phyloP scores from a whole-genome alignment of 768 basidiomycete species.

The Hericium erinaceus region DNA sequence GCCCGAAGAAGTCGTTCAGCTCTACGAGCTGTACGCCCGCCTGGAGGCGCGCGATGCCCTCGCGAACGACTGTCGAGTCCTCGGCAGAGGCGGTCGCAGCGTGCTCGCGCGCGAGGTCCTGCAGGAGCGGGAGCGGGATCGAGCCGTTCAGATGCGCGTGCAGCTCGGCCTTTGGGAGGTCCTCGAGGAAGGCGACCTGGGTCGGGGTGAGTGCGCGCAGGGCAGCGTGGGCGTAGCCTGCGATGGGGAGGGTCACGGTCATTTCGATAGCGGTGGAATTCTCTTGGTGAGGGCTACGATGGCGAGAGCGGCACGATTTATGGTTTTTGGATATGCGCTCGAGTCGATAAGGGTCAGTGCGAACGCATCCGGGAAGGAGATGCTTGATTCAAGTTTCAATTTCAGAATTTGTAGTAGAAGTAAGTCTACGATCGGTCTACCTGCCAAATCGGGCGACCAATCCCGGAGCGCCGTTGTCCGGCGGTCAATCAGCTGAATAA shows the following conservation, averaged over 20 bases:
- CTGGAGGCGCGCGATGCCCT: conserved; percentile 33
- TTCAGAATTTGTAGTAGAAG: no score
- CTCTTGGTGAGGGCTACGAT: not conserved
- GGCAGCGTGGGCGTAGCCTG: conserved; percentile 35
- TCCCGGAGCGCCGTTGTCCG: not conserved
- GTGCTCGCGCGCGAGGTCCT: conserved; percentile 46
- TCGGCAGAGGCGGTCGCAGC: not conserved
- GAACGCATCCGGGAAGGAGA: no score
- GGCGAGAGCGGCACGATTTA: no score
- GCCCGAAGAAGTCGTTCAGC: conserved; percentile 61
- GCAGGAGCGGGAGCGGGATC: conserved; percentile 58
- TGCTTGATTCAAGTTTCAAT: no score
- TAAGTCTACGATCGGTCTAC: no score
- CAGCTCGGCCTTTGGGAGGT: conserved; percentile 72
- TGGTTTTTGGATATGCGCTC: no score
- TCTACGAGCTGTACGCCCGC: conserved; percentile 36
- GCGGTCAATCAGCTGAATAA: not conserved
- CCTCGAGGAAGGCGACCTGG: conserved; percentile 51
- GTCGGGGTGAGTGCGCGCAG: conserved; percentile 38
- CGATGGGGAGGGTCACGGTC: conserved; percentile 2
- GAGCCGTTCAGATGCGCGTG: conserved; percentile 84
- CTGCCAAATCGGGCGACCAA: not conserved
- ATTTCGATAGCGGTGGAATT: not conserved
- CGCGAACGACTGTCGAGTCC: conserved; percentile 22
- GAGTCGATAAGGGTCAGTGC: no score